Evolutionary conservation across 2,329 filamentous ascomycete species (phyloP).

Genomic region (Metarhizium anisopliae): DNA sequence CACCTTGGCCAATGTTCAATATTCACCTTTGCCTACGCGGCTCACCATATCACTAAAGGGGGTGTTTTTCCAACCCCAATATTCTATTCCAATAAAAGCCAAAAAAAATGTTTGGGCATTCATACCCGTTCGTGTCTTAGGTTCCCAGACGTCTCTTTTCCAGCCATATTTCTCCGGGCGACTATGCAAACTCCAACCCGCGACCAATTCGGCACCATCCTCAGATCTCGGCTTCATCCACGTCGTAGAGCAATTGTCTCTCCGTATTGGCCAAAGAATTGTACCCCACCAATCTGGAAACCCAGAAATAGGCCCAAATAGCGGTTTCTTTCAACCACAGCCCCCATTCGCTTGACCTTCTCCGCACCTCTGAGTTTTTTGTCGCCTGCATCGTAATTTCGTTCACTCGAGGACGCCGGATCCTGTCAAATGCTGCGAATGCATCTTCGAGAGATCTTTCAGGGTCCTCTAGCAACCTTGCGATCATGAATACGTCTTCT

Average conservation of each 20-base stretch:
- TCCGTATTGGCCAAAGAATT: background rate
- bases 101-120: too few relatives aligned
- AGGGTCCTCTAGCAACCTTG: constrained; percentile 24
- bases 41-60: too few relatives aligned
- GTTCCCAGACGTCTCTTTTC: too few relatives aligned
- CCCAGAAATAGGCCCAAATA: constrained; percentile 3
- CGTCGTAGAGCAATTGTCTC: constrained; percentile 2
- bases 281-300: background rate
- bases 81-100: too few relatives aligned
- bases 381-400: constrained; percentile 2
- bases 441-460: background rate
- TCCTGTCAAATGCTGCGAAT: background rate
- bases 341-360: background rate
- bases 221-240: constrained; percentile 3
- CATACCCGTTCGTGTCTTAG: too few relatives aligned
- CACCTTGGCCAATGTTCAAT: too few relatives aligned
- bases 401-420: background rate
- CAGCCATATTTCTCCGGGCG: too few relatives aligned
- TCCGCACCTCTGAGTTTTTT: background rate
- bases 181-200: background rate
- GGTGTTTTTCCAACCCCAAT: too few relatives aligned
- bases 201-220: background rate
- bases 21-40: too few relatives aligned
- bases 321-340: constrained; percentile 1
- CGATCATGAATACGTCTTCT: constrained; percentile 42